Evolutionary conservation across 2,329 filamentous ascomycete species (phyloP).

Genomic region (Cladophialophora carrionii): DNA sequence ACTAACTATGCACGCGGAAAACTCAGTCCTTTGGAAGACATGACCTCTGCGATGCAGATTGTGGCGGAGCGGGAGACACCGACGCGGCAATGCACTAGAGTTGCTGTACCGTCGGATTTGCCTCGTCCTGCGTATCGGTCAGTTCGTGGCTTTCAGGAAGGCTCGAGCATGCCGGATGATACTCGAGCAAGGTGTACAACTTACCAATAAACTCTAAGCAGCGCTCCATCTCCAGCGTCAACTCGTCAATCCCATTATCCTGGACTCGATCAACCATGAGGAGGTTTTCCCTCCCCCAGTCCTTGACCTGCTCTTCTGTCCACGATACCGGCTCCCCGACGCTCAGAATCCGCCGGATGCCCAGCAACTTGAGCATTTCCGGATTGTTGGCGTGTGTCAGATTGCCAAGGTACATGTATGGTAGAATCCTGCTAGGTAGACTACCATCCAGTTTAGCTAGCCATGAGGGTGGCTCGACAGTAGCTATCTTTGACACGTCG

Average conservation of each 20-base stretch:
- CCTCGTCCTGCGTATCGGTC: slow-evolving; percentile 67
- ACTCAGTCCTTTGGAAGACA: slow-evolving; percentile 77
- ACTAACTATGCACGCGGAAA: slow-evolving; percentile 85
- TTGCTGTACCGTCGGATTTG: slow-evolving; percentile 74
- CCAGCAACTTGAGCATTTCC: slow-evolving; percentile 74
- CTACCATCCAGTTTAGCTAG: slow-evolving; percentile 83
- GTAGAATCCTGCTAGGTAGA: slow-evolving; percentile 81
- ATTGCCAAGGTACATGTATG: slow-evolving; percentile 97
- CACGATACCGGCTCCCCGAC: slow-evolving; percentile 88
- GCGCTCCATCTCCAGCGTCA: slow-evolving; percentile 80
- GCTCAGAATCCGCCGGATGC: slow-evolving; percentile 84
- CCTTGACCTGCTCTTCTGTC: slow-evolving; percentile 69
- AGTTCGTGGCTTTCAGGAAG: slow-evolving; percentile 4
- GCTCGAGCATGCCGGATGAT: neutral
- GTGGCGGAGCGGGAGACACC: slow-evolving; percentile 94
- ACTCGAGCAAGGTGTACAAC: slow-evolving; percentile 43
- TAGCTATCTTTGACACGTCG: slow-evolving; percentile 36
- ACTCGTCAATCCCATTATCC: slow-evolving; percentile 92
- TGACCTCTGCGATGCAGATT: slow-evolving; percentile 98
- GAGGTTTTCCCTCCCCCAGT: slow-evolving; percentile 77
- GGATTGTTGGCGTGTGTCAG: slow-evolving; percentile 93
- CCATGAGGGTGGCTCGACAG: slow-evolving; percentile 69
- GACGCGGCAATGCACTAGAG: slow-evolving; percentile 92
- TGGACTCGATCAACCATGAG: slow-evolving; percentile 84
- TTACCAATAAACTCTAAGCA: slow-evolving; percentile 92